Base-by-base conservation (phyloP, 306 rosid species). In the Medicago lupulina region DNA sequence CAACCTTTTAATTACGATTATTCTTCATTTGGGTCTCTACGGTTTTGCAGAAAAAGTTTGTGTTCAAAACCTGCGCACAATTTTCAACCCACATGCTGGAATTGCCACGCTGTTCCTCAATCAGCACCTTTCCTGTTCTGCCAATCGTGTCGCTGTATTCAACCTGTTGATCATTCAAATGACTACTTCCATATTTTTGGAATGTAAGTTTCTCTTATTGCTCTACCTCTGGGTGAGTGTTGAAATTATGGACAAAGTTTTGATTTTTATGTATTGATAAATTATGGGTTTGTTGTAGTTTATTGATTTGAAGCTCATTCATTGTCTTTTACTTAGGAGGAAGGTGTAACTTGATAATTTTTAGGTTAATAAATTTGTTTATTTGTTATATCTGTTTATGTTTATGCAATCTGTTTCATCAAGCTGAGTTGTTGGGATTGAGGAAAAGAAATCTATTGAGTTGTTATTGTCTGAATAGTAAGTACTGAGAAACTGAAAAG, bases 181-280 rank as follows among this genome's bases (percentile, higher is more conserved):
- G 88, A 92, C 81, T 95, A 92, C 70, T 92, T 95, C 70, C 79
- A 86, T 10, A 95, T 95, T 51, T 95, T 90, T 63, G 88, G 97
- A 13, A 8, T 83, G 99, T 95, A 83, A 89, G 97, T 73, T 21
- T 21, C 1, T 15, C 40, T 60, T 36, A 1, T 17, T 47, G 4
- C 72, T 63, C n/a, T 55, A 58, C 4, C 72, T 57, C 13, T 54
- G n/a, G n/a, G n/a, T n/a, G 64, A 67, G 62, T 67, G 63, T 5
- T 73, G n/a, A 68, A 67, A 62, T 69, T 79, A 46, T 28, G 79
- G 0, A 6, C 25, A 2, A 43, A 75, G 55, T 79, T 72, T 66
- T 71, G 28, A 28, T 73, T 63, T 61, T 77, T 80, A 13, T 34
- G 44, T 47, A 43, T 34, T 51, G 46, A 38, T 10, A 11, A 34